Evolutionary conservation across 192 early-diverging fungal species (phyloP).

Genomic region (Coemansia sp.): DNA sequence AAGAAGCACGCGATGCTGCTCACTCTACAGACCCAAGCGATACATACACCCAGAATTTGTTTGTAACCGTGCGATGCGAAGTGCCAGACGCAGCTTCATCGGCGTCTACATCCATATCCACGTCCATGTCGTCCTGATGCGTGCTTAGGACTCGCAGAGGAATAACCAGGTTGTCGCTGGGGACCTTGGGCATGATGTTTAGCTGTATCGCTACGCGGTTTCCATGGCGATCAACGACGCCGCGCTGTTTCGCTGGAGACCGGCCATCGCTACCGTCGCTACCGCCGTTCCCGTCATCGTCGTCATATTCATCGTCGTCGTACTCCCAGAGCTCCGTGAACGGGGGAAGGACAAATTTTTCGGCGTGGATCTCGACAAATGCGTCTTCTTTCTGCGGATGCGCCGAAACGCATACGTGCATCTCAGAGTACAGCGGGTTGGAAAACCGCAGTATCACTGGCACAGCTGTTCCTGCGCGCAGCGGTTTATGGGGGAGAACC

Average conservation of each 20-base stretch:
- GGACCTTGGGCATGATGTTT: conserved; percentile 25
- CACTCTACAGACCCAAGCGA: conserved; percentile 23
- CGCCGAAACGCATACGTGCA: conserved; percentile 59
- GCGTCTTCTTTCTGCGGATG: conserved; percentile 26
- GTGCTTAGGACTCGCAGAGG: conserved; percentile 42
- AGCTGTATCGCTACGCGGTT: conserved; percentile 47
- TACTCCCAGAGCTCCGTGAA: conserved; percentile 82
- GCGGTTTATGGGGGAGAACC: conserved; percentile 30
- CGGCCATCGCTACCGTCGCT: neutral
- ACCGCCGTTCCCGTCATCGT: conserved; percentile 39
- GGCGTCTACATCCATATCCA: conserved; percentile 8
- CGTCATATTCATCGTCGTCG: conserved; percentile 58
- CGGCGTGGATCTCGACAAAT: conserved; percentile 58
- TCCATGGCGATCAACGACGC: conserved; percentile 42
- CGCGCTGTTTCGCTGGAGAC: conserved; percentile 3
- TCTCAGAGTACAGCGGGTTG: conserved; percentile 76
- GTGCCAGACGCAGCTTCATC: neutral
- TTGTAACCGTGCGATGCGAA: conserved; percentile 21
- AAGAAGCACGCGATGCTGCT: too few species aligned
- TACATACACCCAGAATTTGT: conserved; percentile 51
- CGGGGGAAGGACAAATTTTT: conserved; percentile 65
- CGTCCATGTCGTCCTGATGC: conserved; percentile 39
- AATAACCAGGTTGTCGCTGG: conserved; percentile 18
- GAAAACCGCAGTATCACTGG: conserved; percentile 67
- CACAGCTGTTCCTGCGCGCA: conserved; percentile 42